These are phyloP conservation scores for Chaetomium cochliodes DNA, from an alignment of 495 filamentous ascomycete genomes.

Conservation along the genomic window DNA sequence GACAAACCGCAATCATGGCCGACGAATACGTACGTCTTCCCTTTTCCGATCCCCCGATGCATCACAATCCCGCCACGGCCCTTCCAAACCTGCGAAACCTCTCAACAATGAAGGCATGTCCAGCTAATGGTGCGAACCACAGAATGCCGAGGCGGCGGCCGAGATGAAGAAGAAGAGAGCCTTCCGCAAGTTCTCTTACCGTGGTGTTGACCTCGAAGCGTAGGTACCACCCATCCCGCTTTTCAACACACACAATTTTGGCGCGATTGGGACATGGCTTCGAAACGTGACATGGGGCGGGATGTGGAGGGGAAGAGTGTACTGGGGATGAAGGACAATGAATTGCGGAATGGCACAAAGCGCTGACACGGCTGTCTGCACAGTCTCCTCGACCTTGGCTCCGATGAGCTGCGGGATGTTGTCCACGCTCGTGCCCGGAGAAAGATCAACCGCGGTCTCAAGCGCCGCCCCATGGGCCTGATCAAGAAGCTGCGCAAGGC, in stretches of 20 bases:
- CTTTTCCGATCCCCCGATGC: background rate
- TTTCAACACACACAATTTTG: background rate
- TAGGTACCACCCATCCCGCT: constrained; percentile 52
- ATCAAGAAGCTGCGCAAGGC: constrained; percentile 99
- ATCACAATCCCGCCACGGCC: constrained; percentile 5
- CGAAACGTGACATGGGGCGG: background rate
- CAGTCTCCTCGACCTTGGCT: constrained; percentile 92
- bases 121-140: constrained; percentile 44
- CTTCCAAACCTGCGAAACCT: background rate
- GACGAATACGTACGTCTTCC: constrained; percentile 85
- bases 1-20: constrained; percentile 75
- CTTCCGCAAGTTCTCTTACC: constrained; percentile 99
- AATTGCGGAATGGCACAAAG: background rate
- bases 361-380: constrained; percentile 27
- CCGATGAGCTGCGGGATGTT: constrained; percentile 97
- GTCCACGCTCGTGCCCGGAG: constrained; percentile 98
- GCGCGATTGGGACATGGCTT: constrained; percentile 3
- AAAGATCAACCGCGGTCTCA: constrained; percentile 98
- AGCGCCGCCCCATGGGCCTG: constrained; percentile 99
- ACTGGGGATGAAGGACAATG: background rate
- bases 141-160: constrained; percentile 94
- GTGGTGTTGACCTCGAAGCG: constrained; percentile 98
- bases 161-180: constrained; percentile 99
- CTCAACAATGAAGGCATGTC: background rate
- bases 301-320: background rate